These are phyloP conservation scores for Sphaerulina musiva DNA, from an alignment of 2,329 filamentous ascomycete genomes.

Conservation along the genomic window DNA sequence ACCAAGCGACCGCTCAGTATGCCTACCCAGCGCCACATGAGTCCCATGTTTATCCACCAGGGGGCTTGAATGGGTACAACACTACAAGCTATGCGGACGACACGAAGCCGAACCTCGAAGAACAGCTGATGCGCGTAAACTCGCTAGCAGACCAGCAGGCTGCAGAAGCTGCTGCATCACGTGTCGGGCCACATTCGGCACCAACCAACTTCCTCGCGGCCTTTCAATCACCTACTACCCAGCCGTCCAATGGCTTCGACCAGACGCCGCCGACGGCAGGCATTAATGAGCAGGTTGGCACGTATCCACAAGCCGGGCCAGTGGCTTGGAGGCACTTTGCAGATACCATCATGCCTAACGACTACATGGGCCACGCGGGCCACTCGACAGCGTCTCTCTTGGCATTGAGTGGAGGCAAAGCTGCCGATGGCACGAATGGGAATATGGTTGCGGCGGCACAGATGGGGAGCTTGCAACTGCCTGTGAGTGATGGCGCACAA, in stretches of 20 bases:
- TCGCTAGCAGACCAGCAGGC: slow-evolving; percentile 12
- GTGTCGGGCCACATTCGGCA: slow-evolving; percentile 9
- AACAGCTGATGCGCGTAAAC: slow-evolving; percentile 18
- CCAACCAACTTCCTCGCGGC: slow-evolving; percentile 19
- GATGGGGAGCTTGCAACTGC: slow-evolving; percentile 23
- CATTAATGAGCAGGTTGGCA: slow-evolving; percentile 11
- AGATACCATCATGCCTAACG: slow-evolving; percentile 25
- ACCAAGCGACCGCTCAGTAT: slow-evolving; percentile 13
- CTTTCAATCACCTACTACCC: slow-evolving; percentile 16
- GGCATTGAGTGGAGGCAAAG: slow-evolving; percentile 14
- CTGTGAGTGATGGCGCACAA: slow-evolving; percentile 16
- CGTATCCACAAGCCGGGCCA: slow-evolving; percentile 20
- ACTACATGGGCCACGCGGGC: slow-evolving; percentile 15
- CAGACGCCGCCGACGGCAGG: slow-evolving; percentile 9
- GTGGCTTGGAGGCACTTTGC: slow-evolving; percentile 32
- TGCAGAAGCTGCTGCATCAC: background rate
- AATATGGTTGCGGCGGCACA: slow-evolving; percentile 13
- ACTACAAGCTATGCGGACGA: slow-evolving; percentile 13
- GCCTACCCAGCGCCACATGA: slow-evolving; percentile 11
- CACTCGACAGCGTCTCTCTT: slow-evolving; percentile 14
- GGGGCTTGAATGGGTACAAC: slow-evolving; percentile 13
- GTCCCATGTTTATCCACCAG: slow-evolving; percentile 14
- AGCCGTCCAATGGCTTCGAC: slow-evolving; percentile 11
- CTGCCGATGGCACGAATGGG: slow-evolving; percentile 7
- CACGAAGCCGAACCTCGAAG: slow-evolving; percentile 24